phyloP scores from a whole-genome alignment of 192 early-diverging fungal species.

The Gonapodya prolifera region DNA sequence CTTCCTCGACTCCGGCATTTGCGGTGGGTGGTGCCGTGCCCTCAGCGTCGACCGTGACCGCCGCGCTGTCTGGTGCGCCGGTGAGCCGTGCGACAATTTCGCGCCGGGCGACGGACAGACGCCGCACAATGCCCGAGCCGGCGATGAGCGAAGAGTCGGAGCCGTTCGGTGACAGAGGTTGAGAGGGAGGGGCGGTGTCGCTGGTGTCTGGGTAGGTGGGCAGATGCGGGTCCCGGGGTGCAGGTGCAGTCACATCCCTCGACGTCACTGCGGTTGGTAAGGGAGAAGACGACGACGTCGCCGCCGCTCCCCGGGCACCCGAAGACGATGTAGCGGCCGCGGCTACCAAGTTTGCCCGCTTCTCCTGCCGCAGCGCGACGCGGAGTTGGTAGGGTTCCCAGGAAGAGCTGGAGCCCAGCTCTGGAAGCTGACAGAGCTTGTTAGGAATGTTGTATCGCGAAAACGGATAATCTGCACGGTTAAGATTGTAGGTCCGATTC shows the following conservation, averaged over 20 bases:
- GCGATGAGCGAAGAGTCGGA: background rate
- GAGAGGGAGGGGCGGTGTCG: no score
- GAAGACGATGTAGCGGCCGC: background rate
- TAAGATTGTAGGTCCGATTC: background rate
- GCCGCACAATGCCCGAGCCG: background rate
- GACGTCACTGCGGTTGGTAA: no score
- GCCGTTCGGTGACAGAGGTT: background rate
- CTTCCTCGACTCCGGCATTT: no score
- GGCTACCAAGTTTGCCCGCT: no score
- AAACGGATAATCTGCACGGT: background rate
- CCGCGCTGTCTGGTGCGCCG: background rate
- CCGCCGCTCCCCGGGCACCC: background rate
- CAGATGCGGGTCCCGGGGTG: no score
- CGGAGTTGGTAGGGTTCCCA: background rate
- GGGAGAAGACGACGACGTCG: no score
- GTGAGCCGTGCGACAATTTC: background rate
- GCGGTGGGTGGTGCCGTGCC: no score
- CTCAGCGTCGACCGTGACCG: background rate
- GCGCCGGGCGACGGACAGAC: background rate
- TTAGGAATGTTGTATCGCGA: background rate
- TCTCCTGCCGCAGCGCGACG: background rate
- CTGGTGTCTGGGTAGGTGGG: no score
- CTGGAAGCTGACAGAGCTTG: background rate
- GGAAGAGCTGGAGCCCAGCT: background rate
- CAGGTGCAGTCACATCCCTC: no score